Percentiles rank a stretch among this genome's conserved stretches.
These are phyloP conservation scores for Solanum corneliomulleri DNA, from an alignment of 257 asterid genomes.

Conservation along the genomic window DNA sequence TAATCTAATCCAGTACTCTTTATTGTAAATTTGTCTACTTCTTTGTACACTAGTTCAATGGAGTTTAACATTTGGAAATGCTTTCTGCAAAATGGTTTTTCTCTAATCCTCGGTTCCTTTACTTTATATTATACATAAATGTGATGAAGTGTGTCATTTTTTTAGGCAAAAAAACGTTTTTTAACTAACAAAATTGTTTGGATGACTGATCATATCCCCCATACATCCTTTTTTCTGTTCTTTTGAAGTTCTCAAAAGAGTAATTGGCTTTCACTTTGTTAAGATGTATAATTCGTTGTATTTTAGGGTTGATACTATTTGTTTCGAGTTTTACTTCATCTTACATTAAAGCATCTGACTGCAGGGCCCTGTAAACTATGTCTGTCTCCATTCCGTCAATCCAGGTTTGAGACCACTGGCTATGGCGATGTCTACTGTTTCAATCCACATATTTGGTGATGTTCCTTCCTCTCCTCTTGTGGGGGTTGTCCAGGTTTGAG, in stretches of 20 bases:
- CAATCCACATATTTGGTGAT: constrained; percentile 84
- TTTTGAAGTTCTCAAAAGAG: not conserved
- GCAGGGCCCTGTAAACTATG: constrained; percentile 93
- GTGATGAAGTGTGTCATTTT: not conserved
- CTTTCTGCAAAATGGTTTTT: not conserved
- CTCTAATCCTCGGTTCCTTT: not conserved
- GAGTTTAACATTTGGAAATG: not conserved
- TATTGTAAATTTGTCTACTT: not conserved
- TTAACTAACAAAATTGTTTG: not conserved
- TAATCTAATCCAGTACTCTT: constrained; percentile 4
- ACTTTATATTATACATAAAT: not conserved
- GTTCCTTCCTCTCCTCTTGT: constrained; percentile 96
- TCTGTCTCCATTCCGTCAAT: constrained; percentile 77
- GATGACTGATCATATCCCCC: not conserved
- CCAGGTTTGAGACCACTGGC: constrained; percentile 88
- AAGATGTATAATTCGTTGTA: not conserved
- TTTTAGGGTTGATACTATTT: not conserved
- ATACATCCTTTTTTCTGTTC: not conserved
- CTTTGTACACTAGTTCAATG: not conserved
- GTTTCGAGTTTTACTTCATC: not conserved
- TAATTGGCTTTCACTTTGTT: not conserved
- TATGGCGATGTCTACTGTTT: constrained; percentile 79
- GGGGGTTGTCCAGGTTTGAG: constrained; percentile 80
- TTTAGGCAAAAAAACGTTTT: not conserved
- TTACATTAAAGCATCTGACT: not conserved